Evolutionary conservation across 768 basidiomycete genomes (phyloP), one percentile per base, ranked within the genome.

Genomic region (Leucogyrophana mollusca): DNA sequence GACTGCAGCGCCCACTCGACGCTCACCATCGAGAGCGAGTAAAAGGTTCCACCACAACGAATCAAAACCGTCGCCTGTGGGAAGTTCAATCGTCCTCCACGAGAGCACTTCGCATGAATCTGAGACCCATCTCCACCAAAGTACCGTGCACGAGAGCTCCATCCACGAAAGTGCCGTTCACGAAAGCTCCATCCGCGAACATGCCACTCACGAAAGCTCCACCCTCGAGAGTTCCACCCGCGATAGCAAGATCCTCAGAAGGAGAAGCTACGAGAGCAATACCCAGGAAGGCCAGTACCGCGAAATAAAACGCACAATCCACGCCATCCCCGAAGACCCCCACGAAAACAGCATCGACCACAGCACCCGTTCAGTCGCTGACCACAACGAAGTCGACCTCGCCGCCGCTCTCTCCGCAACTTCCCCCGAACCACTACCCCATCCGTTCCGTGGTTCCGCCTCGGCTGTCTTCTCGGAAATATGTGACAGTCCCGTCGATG

Each of bases 381-480:
- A 60, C 42, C 60, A 55, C 45, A 57, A 46, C 20, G 61, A 63
- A 13, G 51, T 49, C 30, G 63, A 59, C 40, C 60, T 54, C 23
- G 51, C 54, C 18, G 35, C 40, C 34, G 51, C 51, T 34, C 54
- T 66, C 21, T 56, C 67, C n/a, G 65, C 66, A 16, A 37, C 58
- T 41, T 76, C 74, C 11, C 69, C 69, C 20, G 74, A 68, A 32
- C 74, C 74, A 24, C 46, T 77, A 40, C 74, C 75, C n/a, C 64
- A 74, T 23, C 75, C 74, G 6, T 74, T 70, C 47, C 73, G 75
- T 34, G 64, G 64, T 34, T 65, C 64, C 25, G 64, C 59, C 10
- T 65, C 64, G 17, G 49, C 54, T 11, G 14, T 46, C 32, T 65
- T 65, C 39, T 51, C 57, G 59, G 64, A 59, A 18, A 61, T 68